Conservation (phyloP, 306 rosid genomes). For the Ormosia emarginata region DNA sequence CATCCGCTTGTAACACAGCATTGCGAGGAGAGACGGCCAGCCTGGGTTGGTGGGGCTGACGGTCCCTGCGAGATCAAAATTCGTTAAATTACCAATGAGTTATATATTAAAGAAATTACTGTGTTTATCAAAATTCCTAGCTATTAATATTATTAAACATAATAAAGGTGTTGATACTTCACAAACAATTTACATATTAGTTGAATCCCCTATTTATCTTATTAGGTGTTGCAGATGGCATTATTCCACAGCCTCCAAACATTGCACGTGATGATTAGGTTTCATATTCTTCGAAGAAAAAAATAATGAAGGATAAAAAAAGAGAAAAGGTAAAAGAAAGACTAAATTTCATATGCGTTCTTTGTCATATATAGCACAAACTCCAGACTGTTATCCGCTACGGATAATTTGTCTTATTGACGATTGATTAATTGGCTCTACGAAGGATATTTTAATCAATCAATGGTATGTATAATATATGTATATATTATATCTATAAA, state of each 20-base stretch:
- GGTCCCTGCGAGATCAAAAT: too few species aligned
- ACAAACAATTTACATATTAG: too few species aligned
- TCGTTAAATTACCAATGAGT: too few species aligned
- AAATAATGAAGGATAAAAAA: neutral
- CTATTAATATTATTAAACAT: too few species aligned
- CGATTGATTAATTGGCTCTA: neutral
- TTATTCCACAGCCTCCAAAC: neutral
- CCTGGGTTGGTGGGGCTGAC: too few species aligned
- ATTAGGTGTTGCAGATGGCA: neutral
- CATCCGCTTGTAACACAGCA: too few species aligned
- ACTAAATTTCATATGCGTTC: neutral
- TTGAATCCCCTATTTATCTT: neutral
- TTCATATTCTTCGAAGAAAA: neutral
- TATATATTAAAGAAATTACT: too few species aligned
- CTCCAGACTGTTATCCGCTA: conserved; percentile 3
- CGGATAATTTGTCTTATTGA: conserved; percentile 18
- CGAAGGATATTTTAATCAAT: neutral
- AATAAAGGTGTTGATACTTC: too few species aligned
- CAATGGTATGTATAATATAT: neutral
- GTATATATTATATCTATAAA: neutral
- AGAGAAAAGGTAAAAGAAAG: neutral
- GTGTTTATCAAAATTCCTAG: too few species aligned
- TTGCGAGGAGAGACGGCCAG: too few species aligned
- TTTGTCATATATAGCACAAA: conserved; percentile 10
- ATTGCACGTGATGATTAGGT: conserved; percentile 22